Evolutionary conservation across 2,329 filamentous ascomycete genomes (phyloP).

Genomic region (Emmonsia crescens): DNA sequence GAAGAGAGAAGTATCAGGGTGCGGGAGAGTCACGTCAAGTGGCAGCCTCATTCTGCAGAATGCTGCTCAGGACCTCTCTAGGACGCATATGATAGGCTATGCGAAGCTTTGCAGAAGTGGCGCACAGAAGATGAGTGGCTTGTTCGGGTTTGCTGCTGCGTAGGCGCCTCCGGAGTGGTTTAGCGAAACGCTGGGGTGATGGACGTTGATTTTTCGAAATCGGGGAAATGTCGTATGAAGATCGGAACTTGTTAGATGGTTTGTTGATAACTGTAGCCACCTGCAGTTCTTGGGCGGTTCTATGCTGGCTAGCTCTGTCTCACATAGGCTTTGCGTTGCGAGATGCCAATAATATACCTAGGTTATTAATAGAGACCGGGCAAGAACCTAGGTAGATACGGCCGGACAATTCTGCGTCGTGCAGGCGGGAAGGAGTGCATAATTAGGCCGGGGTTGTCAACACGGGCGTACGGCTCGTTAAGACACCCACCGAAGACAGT

Average conservation of each 20-base stretch:
- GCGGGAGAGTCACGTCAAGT: neutral
- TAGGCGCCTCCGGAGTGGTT: neutral
- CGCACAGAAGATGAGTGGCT: neutral
- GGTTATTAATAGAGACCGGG: no score
- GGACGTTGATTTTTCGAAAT: neutral
- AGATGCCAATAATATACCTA: neutral
- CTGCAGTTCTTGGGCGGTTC: neutral
- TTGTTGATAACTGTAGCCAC: neutral
- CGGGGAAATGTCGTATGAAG: neutral
- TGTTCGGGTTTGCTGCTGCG: neutral
- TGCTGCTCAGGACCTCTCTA: neutral
- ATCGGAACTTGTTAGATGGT: neutral
- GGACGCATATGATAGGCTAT: neutral
- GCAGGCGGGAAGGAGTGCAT: neutral
- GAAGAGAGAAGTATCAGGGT: neutral
- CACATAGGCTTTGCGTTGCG: neutral
- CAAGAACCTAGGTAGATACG: neutral
- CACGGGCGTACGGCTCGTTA: neutral
- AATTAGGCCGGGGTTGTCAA: neutral
- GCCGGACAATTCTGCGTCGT: neutral
- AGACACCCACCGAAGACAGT: neutral
- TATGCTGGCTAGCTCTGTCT: neutral
- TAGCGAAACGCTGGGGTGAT: neutral
- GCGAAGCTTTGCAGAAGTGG: neutral
- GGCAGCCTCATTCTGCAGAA: conserved; percentile 1